Conservation (phyloP, 345 rosid species). For the Pugionium dolabratum region DNA sequence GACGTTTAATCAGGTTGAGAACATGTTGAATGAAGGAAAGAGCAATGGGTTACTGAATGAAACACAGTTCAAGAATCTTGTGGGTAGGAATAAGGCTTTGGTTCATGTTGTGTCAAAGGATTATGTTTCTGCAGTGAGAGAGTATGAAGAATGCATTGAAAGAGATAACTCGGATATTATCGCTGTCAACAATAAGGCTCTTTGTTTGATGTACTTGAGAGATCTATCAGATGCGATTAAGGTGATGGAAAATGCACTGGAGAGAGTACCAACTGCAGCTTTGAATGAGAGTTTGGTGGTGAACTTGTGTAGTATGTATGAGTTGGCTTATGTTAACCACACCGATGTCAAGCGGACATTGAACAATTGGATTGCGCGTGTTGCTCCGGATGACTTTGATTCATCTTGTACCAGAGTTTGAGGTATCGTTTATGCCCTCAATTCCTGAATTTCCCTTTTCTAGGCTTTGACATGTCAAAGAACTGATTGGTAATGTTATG, state of each 20-base stretch:
- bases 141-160: constrained; percentile 87
- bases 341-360: constrained; percentile 78
- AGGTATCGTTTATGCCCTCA: constrained; percentile 33
- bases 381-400: constrained; percentile 97
- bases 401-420: constrained; percentile 79
- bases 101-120: constrained; percentile 86
- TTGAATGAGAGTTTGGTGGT: constrained; percentile 88
- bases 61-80: constrained; percentile 67
- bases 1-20: constrained; percentile 60
- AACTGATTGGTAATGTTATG: neutral
- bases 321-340: constrained; percentile 91
- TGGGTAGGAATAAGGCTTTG: constrained; percentile 81
- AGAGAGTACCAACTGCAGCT: constrained; percentile 81
- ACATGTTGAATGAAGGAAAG: constrained; percentile 46
- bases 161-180: constrained; percentile 71
- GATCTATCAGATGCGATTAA: constrained; percentile 85
- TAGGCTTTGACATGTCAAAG: neutral
- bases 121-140: constrained; percentile 85
- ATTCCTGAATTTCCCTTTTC: neutral
- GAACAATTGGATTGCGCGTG: constrained; percentile 80
- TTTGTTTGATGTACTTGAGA: constrained; percentile 93
- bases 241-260: constrained; percentile 81
- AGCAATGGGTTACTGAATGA: constrained; percentile 43
- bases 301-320: constrained; percentile 97
- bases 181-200: constrained; percentile 79